Conservation (phyloP, 805 yeast species). For the Komagataella kurtzmanii region DNA sequence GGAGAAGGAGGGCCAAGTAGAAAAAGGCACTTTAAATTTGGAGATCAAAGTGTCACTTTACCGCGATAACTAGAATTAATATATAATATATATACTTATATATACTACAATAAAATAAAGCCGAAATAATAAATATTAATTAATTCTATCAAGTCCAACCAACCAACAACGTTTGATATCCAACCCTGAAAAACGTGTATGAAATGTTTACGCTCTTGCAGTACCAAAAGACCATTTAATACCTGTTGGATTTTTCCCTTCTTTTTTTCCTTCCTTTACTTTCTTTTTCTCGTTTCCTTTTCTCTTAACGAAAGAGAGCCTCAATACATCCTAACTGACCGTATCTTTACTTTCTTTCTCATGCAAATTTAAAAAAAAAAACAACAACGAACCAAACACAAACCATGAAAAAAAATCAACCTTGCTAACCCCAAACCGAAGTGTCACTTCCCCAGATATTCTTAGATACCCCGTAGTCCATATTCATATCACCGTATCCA, state of each 20-base stretch:
- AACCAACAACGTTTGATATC: background rate
- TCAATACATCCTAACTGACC: background rate
- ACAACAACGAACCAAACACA: background rate
- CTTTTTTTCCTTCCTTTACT: background rate
- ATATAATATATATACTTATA: too few species aligned
- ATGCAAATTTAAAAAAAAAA: constrained; percentile 1
- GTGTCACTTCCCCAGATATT: constrained; percentile 12
- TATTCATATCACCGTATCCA: background rate
- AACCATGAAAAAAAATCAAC: background rate
- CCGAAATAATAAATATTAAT: background rate
- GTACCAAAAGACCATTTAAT: background rate
- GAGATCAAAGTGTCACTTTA: background rate
- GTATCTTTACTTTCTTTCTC: background rate
- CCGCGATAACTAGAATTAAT: background rate
- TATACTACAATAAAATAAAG: background rate
- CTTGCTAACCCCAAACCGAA: constrained; percentile 12
- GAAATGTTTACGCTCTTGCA: background rate
- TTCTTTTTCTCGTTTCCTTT: background rate
- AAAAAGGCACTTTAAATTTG: background rate
- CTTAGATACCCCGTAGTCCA: constrained; percentile 2
- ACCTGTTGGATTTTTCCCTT: background rate
- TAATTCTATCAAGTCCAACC: background rate
- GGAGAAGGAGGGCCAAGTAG: background rate
- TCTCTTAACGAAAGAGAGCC: background rate
- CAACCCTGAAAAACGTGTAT: background rate